Evolutionary conservation across 2,329 filamentous ascomycete species (phyloP).

Genomic region (Ascochyta lentis): DNA sequence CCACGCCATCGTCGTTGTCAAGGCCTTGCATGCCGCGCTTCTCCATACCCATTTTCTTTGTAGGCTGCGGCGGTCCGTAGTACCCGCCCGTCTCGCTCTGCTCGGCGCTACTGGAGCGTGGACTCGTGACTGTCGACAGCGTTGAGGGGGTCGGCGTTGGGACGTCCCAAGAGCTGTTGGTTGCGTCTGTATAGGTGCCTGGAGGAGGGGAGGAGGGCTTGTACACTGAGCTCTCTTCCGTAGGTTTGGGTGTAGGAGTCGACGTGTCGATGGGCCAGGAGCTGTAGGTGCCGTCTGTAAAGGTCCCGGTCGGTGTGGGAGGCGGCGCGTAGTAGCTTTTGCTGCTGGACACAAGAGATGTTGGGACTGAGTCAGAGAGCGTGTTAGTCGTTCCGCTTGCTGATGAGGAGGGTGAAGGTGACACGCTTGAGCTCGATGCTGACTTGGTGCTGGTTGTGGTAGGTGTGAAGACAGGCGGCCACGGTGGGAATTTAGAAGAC

Average conservation of each 20-base stretch:
- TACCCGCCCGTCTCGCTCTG: neutral
- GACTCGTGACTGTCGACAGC: neutral
- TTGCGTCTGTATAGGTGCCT: neutral
- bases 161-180: neutral
- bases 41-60: neutral
- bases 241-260: neutral
- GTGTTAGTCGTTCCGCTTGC: neutral
- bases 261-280: slow-evolving; percentile 3
- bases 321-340: neutral
- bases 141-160: neutral
- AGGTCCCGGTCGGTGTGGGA: neutral
- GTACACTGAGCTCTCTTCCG: neutral
- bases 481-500: neutral
- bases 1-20: neutral
- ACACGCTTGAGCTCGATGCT: neutral
- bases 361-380: slow-evolving; percentile 4
- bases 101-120: neutral
- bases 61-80: neutral
- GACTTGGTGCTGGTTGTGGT: neutral
- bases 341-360: neutral
- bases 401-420: neutral
- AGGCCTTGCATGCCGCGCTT: neutral
- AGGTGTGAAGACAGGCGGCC: neutral
- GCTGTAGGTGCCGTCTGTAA: slow-evolving; percentile 2
- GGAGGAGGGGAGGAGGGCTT: neutral